These are phyloP conservation scores for Hirsutella thompsonii DNA, from an alignment of 2,329 filamentous ascomycete species.

Conservation along the genomic window DNA sequence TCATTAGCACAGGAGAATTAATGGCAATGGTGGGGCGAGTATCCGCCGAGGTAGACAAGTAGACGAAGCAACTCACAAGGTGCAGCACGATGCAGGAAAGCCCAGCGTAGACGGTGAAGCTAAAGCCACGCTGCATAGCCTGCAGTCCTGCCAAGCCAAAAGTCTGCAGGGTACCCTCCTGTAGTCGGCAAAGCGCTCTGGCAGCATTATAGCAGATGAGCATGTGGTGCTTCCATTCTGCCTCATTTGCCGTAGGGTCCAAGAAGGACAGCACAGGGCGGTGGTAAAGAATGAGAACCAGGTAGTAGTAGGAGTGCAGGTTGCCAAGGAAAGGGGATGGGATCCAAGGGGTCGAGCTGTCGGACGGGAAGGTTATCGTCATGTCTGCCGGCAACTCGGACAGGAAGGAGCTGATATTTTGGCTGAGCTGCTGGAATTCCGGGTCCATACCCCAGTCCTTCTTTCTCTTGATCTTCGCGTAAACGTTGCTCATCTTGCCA, in stretches of 20 bases:
- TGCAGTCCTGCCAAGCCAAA: slow-evolving; percentile 72
- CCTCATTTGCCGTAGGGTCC: slow-evolving; percentile 56
- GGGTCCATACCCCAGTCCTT: slow-evolving; percentile 83
- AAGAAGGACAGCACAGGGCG: slow-evolving; percentile 73
- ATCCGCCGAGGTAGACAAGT: neutral
- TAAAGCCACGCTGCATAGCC: slow-evolving; percentile 89
- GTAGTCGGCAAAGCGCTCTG: slow-evolving; percentile 71
- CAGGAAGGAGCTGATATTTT: slow-evolving; percentile 64
- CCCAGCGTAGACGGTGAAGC: slow-evolving; percentile 88
- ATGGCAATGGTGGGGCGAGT: neutral
- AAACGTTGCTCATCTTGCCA: slow-evolving; percentile 62
- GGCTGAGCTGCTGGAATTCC: slow-evolving; percentile 67
- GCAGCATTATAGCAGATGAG: slow-evolving; percentile 73
- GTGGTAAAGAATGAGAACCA: slow-evolving; percentile 76
- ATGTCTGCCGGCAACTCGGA: slow-evolving; percentile 67
- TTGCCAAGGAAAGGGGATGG: slow-evolving; percentile 82
- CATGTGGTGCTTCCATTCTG: slow-evolving; percentile 82
- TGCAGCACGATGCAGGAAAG: slow-evolving; percentile 89
- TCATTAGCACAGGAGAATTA: slow-evolving; percentile 6
- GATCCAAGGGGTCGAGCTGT: slow-evolving; percentile 73
- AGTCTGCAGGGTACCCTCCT: slow-evolving; percentile 66
- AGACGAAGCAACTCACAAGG: slow-evolving; percentile 49
- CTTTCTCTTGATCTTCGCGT: slow-evolving; percentile 59
- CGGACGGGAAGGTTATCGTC: slow-evolving; percentile 61
- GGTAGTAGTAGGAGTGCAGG: slow-evolving; percentile 77